Conservation (phyloP, 2,329 filamentous ascomycete species). For the Diaporthe vexans region DNA sequence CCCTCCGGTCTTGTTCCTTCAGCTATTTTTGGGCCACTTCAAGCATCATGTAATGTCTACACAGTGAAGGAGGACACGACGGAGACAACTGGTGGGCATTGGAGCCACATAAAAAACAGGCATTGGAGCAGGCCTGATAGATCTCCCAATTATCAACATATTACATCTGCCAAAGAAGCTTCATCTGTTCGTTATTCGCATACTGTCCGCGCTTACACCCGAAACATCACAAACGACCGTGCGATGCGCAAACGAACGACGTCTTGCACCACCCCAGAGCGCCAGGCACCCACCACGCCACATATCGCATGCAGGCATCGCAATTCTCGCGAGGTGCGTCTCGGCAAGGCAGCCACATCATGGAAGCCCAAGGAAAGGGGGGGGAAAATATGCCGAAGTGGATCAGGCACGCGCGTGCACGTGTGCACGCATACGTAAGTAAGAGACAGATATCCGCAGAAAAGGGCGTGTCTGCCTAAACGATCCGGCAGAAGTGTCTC, state of each 20-base stretch:
- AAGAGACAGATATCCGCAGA: neutral
- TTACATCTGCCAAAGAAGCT: neutral
- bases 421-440: constrained; percentile 7
- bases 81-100: constrained; percentile 1
- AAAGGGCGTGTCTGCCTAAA: constrained; percentile 35
- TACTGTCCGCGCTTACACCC: too few relatives aligned
- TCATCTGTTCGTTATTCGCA: neutral
- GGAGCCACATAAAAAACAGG: constrained; percentile 6
- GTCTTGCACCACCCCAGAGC: neutral
- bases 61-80: neutral
- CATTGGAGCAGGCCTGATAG: constrained; percentile 35
- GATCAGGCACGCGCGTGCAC: constrained; percentile 19
- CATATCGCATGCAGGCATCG: neutral
- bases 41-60: constrained; percentile 29
- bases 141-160: constrained; percentile 38
- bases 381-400: neutral
- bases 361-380: neutral
- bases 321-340: neutral
- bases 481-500: neutral
- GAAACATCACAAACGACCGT: neutral
- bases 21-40: neutral
- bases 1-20: constrained; percentile 32
- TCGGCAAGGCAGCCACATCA: constrained; percentile 13
- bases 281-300: constrained; percentile 5
- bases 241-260: neutral